These are phyloP conservation scores for Xylaria cubensis DNA, from an alignment of 495 filamentous ascomycete genomes.

Conservation along the genomic window DNA sequence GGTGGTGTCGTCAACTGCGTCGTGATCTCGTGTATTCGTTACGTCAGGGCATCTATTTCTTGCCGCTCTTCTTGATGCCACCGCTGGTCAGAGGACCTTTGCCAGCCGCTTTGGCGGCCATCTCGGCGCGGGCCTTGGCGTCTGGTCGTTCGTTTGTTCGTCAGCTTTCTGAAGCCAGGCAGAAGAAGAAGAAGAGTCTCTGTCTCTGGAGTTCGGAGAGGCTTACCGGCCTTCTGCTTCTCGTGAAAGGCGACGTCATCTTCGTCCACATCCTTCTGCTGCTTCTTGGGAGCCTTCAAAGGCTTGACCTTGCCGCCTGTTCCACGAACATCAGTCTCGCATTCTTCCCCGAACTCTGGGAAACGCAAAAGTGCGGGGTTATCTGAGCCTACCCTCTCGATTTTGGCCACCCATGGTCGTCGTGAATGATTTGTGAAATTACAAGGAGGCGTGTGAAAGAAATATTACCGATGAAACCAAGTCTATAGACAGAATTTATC, in stretches of 20 bases:
- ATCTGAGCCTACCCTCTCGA: slow-evolving; percentile 63
- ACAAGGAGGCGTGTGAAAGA: background rate
- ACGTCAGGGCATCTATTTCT: slow-evolving; percentile 65
- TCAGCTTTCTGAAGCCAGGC: slow-evolving; percentile 24
- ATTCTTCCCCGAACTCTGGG: slow-evolving; percentile 16
- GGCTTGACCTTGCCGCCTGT: slow-evolving; percentile 86
- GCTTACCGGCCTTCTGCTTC: slow-evolving; percentile 75
- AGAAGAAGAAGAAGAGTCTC: background rate
- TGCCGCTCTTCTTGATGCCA: slow-evolving; percentile 86
- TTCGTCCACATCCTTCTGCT: slow-evolving; percentile 74
- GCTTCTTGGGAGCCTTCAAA: slow-evolving; percentile 81
- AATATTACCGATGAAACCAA: background rate
- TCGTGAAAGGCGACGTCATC: slow-evolving; percentile 77
- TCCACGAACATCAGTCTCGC: slow-evolving; percentile 28
- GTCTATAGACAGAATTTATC: slow-evolving; percentile 9
- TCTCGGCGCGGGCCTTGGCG: slow-evolving; percentile 77
- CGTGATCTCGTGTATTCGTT: slow-evolving; percentile 35
- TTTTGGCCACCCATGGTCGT: slow-evolving; percentile 67
- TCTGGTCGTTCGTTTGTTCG: slow-evolving; percentile 52
- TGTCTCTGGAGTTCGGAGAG: background rate
- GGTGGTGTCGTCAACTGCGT: background rate
- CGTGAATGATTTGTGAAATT: background rate
- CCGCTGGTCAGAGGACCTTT: slow-evolving; percentile 73
- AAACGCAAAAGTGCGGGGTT: background rate
- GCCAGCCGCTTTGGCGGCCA: slow-evolving; percentile 67